Evolutionary conservation across 208 protist genomes (phyloP).

Genomic region (Paratrypanosoma confusum): DNA sequence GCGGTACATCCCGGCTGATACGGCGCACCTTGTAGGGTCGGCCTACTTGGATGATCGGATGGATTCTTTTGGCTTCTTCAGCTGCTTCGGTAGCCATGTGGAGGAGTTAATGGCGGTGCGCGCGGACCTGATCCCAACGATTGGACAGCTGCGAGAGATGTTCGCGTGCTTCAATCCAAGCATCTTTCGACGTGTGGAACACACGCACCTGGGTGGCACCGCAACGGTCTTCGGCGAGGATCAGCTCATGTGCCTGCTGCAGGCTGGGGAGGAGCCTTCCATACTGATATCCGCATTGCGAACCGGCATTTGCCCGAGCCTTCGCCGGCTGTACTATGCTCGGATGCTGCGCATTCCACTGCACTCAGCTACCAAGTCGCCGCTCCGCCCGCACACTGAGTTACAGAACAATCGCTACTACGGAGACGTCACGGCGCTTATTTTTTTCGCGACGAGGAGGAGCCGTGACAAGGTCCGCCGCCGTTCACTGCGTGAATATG

Average conservation of each 20-base stretch:
- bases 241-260: slow-evolving; percentile 44
- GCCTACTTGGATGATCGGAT: slow-evolving; percentile 26
- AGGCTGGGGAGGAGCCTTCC: slow-evolving; percentile 24
- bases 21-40: too few species aligned
- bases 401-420: slow-evolving; percentile 27
- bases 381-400: slow-evolving; percentile 24
- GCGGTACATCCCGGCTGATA: too few species aligned
- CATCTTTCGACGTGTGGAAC: slow-evolving; percentile 4
- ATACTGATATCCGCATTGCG: slow-evolving; percentile 29
- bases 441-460: slow-evolving; percentile 45
- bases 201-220: slow-evolving; percentile 13
- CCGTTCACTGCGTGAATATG: slow-evolving; percentile 46
- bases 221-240: slow-evolving; percentile 35
- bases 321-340: slow-evolving; percentile 74
- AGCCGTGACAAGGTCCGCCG: slow-evolving; percentile 47
- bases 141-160: slow-evolving; percentile 31
- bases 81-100: slow-evolving; percentile 46
- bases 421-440: slow-evolving; percentile 18
- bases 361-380: slow-evolving; percentile 37
- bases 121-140: slow-evolving; percentile 30
- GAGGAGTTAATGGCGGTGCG: slow-evolving; percentile 33
- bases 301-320: slow-evolving; percentile 41
- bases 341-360: slow-evolving; percentile 56
- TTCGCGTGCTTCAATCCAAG: slow-evolving; percentile 50
- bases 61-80: slow-evolving; percentile 43